These are phyloP conservation scores for Paramecium tetraurelia DNA, from an alignment of 73 alveolate genomes.

Conservation along the genomic window DNA sequence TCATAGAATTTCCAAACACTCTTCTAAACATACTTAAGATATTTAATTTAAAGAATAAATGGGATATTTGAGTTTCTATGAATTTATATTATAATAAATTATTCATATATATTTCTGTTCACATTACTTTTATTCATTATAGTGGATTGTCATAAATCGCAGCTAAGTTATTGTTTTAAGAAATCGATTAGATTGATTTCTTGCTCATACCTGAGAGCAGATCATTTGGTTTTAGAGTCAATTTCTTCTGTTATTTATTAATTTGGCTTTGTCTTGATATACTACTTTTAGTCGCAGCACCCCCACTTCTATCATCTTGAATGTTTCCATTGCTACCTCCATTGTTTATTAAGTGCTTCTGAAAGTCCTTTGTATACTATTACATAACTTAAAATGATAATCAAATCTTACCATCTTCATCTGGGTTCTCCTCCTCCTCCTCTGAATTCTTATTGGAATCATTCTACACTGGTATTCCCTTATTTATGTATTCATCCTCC, in stretches of 20 bases:
- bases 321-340: neutral
- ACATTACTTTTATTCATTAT: neutral
- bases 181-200: neutral
- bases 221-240: neutral
- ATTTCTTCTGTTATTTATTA: neutral
- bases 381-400: neutral
- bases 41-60: neutral
- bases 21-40: neutral
- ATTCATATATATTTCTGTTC: neutral
- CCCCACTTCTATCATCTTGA: neutral
- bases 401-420: neutral
- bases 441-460: neutral
- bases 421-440: neutral
- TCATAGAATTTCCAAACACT: neutral
- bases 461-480: neutral
- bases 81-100: neutral
- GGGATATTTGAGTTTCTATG: neutral
- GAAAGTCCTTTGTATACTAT: neutral
- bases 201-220: neutral
- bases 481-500: neutral
- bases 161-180: neutral
- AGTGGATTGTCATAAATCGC: neutral
- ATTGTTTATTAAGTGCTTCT: neutral
- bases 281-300: neutral
- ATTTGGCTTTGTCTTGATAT: neutral